Conservation (phyloP, 352 stramenopile species). For the Globisporangium mamillatum region DNA sequence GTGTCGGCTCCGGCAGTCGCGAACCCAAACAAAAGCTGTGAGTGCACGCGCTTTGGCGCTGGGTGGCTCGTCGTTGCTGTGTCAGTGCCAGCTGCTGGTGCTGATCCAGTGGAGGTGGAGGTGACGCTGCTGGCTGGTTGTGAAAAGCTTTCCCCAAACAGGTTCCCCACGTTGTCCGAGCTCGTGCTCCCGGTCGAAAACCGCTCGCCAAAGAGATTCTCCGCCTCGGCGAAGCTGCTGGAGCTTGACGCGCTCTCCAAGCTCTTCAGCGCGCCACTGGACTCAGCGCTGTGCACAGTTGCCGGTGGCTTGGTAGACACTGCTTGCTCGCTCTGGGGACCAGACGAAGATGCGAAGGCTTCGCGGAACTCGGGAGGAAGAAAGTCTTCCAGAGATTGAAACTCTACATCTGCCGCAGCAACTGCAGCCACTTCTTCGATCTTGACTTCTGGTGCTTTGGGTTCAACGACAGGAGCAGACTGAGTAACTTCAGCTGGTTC, state of each 20-base stretch:
- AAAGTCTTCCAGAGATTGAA: neutral
- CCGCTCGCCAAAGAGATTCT: slow-evolving; percentile 23
- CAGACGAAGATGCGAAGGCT: slow-evolving; percentile 10
- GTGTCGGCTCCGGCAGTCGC: slow-evolving; percentile 41
- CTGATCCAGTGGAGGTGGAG: neutral
- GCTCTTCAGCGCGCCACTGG: neutral
- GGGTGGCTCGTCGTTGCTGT: neutral
- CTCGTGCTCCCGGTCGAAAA: slow-evolving; percentile 20
- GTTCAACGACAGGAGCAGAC: neutral
- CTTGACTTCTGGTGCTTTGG: neutral
- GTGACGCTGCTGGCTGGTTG: neutral
- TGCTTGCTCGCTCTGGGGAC: neutral
- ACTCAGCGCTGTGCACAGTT: neutral
- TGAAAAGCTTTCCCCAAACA: slow-evolving; percentile 46
- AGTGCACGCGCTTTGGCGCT: slow-evolving; percentile 12
- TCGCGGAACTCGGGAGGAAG: slow-evolving; percentile 11
- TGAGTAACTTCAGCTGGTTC: neutral
- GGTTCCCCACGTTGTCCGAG: slow-evolving; percentile 38
- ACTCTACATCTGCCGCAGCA: neutral
- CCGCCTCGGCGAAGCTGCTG: slow-evolving; percentile 10
- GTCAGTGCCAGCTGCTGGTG: neutral
- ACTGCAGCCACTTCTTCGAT: neutral
- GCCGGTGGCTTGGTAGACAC: neutral
- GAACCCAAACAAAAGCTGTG: slow-evolving; percentile 56
- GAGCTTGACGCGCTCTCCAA: neutral